Conservation (phyloP, 495 filamentous ascomycete genomes). For the Beverwykella pulmonaria region DNA sequence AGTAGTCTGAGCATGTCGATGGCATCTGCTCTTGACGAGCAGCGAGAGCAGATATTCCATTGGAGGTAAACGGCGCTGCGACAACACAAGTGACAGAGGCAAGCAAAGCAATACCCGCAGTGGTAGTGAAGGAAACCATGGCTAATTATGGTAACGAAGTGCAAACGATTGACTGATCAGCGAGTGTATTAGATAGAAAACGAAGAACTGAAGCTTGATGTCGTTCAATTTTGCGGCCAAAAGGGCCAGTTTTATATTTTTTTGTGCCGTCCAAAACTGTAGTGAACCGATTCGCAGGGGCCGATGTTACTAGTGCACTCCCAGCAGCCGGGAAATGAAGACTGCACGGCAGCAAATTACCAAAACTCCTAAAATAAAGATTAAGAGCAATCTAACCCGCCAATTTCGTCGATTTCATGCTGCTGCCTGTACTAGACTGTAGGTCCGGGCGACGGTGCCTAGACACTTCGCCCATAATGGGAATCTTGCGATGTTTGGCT, state of each 20-base stretch:
- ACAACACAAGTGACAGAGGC: not conserved
- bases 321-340: slow-evolving; percentile 7
- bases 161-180: not conserved
- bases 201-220: slow-evolving; percentile 16
- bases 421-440: not conserved
- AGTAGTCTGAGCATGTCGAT: slow-evolving; percentile 15
- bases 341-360: not conserved
- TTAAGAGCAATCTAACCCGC: not conserved
- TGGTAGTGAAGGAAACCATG: slow-evolving; percentile 16
- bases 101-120: slow-evolving; percentile 3
- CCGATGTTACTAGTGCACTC: not conserved
- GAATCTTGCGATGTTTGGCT: not conserved
- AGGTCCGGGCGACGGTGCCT: not conserved
- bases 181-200: not conserved
- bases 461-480: not conserved
- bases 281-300: slow-evolving; percentile 4
- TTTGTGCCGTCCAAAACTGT: not conserved
- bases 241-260: not conserved
- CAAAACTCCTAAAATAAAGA: not conserved
- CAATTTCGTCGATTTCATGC: not conserved
- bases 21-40: slow-evolving; percentile 16
- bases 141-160: not conserved
- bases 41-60: not conserved
- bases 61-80: not conserved
- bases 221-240: not conserved